Evolutionary conservation across 768 basidiomycete genomes (phyloP).

Genomic region (Collybia mongolica): DNA sequence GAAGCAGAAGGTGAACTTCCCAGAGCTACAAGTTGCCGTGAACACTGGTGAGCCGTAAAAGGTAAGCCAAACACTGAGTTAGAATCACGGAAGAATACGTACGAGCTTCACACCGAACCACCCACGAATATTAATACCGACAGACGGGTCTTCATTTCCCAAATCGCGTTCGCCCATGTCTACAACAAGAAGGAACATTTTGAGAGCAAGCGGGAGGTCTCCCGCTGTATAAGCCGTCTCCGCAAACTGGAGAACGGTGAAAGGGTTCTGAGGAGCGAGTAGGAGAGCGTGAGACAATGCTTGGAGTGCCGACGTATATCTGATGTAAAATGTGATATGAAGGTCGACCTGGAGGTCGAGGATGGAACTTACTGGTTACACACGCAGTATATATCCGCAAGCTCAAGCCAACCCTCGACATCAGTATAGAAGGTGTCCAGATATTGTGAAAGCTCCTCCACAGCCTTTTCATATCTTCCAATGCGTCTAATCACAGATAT

Average conservation of each 20-base stretch:
- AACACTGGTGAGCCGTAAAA: slow-evolving; percentile 41
- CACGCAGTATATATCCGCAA: slow-evolving; percentile 75
- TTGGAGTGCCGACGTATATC: slow-evolving; percentile 72
- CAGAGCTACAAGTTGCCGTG: slow-evolving; percentile 50
- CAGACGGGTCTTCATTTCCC: slow-evolving; percentile 37
- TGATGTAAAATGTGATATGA: slow-evolving; percentile 23
- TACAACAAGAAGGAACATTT: slow-evolving; percentile 73
- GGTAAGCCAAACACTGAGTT: background rate
- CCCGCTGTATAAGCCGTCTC: slow-evolving; percentile 84
- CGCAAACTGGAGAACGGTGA: slow-evolving; percentile 79
- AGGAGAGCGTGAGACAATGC: slow-evolving; percentile 80
- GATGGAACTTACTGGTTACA: slow-evolving; percentile 63
- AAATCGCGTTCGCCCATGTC: slow-evolving; percentile 73
- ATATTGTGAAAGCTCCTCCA: slow-evolving; percentile 67
- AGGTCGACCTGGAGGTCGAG: background rate
- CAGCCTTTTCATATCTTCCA: slow-evolving; percentile 64
- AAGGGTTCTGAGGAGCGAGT: slow-evolving; percentile 83
- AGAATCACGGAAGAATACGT: slow-evolving; percentile 21
- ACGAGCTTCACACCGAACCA: slow-evolving; percentile 88
- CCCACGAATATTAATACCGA: slow-evolving; percentile 64
- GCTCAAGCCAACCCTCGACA: slow-evolving; percentile 84
- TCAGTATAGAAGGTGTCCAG: slow-evolving; percentile 90
- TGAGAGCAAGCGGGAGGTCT: slow-evolving; percentile 74
- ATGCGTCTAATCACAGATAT: slow-evolving; percentile 67
- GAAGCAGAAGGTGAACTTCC: slow-evolving; percentile 49